Percentiles rank a stretch among this genome's conserved stretches.
Evolutionary conservation across 441 rosid genomes (phyloP).

Genomic region (Theobroma grandiflorum): DNA sequence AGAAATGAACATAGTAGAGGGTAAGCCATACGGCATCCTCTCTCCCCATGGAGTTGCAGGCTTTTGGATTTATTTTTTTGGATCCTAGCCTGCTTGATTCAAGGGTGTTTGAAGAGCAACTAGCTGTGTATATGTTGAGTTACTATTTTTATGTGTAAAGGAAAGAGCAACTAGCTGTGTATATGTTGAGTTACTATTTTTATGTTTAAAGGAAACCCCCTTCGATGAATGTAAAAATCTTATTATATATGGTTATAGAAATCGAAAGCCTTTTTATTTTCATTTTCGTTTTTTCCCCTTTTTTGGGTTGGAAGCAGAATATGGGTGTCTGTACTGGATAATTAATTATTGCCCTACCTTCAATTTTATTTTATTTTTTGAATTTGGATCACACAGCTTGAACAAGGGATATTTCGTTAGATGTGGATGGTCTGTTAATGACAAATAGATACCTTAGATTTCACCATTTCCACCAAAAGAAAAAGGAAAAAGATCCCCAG

Average conservation of each 20-base stretch:
- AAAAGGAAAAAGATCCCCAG: neutral
- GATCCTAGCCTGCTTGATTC: constrained; percentile 45
- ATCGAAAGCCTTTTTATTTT: neutral
- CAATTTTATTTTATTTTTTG: neutral
- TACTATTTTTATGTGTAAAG: too few relatives aligned
- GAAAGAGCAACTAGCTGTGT: constrained; percentile 23
- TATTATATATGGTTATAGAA: neutral
- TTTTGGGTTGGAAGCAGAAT: neutral
- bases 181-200: constrained; percentile 20
- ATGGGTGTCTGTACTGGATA: neutral
- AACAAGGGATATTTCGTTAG: neutral
- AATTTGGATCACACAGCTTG: neutral
- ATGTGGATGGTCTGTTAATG: neutral
- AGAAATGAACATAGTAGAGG: constrained; percentile 23
- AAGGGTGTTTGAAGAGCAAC: constrained; percentile 26
- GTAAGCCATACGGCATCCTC: constrained; percentile 12
- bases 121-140: constrained; percentile 16
- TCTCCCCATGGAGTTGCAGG: constrained; percentile 40
- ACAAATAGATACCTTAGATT: neutral
- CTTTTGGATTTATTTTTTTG: constrained; percentile 50
- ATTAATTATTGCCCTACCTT: neutral
- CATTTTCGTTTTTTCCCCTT: neutral
- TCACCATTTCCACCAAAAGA: neutral
- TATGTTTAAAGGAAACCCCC: neutral
- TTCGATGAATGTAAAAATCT: constrained; percentile 30